Evolutionary conservation across 768 basidiomycete species (phyloP), one percentile per base, ranked within the genome.

Genomic region (Baorangia bicolor): DNA sequence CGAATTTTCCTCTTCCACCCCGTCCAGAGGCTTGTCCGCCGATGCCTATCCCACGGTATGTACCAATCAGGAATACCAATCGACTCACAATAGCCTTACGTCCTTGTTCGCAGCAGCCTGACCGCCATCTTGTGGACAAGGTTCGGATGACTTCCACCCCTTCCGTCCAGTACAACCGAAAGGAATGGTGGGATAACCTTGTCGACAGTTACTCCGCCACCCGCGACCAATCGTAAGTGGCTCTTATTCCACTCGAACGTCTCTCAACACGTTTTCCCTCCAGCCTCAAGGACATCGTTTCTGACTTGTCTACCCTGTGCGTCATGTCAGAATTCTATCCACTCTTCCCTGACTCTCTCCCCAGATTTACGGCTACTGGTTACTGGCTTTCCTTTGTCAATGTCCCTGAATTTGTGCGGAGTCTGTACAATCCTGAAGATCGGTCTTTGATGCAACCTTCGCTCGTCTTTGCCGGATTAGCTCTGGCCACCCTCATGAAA

Each of bases 311-410:
- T 38, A 76, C 75, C 49, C 64, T 88, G 86, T 87, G 55, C 55
- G 80, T 71, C 28, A 35, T 40, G 37, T 40, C 23, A 33, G 27
- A 40, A 47, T 14, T 37, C n/a, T 9, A 4, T 37, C 14, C 45
- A 1, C 40, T 41, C 46, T n/a, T 62, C 50, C 46, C 52, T 64
- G 23, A 57, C 47, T 9, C 14, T 35, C 34, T 48, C 44, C n/a
- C 37, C 61, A 92, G 90, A 61, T 85, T 87, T 63, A 74, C 76
- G 23, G 81, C 84, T 51, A 83, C 83, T 27, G 81, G 79, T 21
- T 82, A 87, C 57, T 84, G 82, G 76, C 77, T 92, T 40, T 85
- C 81, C 11, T 90, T 90, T 67, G 75, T 92, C 60, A 82, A 88
- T 64, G 67, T 83, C 18, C 73, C 76, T 13, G 75, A 77, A 38